Base-by-base conservation (phyloP, 2,329 filamentous ascomycete species). In the Cladosporium phlei region DNA sequence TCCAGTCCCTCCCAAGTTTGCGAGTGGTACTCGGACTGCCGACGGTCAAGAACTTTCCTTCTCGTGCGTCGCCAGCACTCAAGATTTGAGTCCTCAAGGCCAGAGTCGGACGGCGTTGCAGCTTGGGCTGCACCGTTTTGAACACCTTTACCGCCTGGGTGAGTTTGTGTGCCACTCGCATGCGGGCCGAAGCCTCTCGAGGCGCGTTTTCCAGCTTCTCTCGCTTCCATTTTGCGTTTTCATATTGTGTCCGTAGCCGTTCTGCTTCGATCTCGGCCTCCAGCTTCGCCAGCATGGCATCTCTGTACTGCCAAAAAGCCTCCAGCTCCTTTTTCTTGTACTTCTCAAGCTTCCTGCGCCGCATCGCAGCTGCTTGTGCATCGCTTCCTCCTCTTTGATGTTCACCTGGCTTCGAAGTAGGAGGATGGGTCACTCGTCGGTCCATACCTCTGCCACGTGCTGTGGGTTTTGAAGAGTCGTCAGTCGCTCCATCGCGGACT, bases 141-240 rank as follows among this genome's bases (percentile, higher is more conserved):
- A 47, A 47, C 1, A 59, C 54, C 30, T 54, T 52, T 14, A 58
- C 53, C 2, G 59, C 61, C 34, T 47, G 55, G 53, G 59, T 59
- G 47, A 58, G 55, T 12, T 56, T 51, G 44, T 58, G 55, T 28
- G 62, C 60, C 2, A 56, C 53, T 12, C 60, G 55, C 29, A 64
- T 47, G 14, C 60, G 58, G 38, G 62, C 57, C 8, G 58, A 52
- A 8, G 55, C 59, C 17, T 58, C 58, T 27, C 55, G 45, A n/a
- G 60, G 59, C 24, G 57, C 56, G 33, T 56, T 49, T 38, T 63
- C 59, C 33, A 61, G 59, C 47, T 64, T 61, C 42, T 62, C 58
- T 29, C 61, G 49, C 40, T 57, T 60, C 59, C 58, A 62, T 34
- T 58, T 59, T 5, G 57, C 55, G n/a, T 50, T 46, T 34, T 63